These are phyloP conservation scores for Podochytrium sp. DNA, from an alignment of 192 early-diverging fungal species.

Conservation along the genomic window DNA sequence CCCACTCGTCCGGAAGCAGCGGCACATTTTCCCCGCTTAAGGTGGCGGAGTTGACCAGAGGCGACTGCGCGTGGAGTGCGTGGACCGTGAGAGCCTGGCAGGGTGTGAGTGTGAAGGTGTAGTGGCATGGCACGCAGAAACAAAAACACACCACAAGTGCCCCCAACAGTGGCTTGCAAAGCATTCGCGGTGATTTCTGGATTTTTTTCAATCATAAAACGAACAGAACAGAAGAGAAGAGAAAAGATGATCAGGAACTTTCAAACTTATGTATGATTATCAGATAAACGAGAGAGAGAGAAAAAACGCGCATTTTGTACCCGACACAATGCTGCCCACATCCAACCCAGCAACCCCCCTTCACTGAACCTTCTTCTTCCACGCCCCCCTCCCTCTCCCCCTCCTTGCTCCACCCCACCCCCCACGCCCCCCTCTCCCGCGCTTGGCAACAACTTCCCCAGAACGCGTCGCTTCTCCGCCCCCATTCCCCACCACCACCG, in stretches of 20 bases:
- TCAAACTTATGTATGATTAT: no score
- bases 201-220: not conserved
- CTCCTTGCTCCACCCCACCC: not conserved
- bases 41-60: no score
- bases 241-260: not conserved
- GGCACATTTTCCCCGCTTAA: no score
- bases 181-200: not conserved
- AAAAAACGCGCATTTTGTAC: not conserved
- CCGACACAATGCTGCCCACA: not conserved
- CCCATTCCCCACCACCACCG: not conserved
- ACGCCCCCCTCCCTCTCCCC: not conserved
- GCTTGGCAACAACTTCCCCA: not conserved
- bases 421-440: slow-evolving; percentile 1
- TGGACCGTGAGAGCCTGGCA: no score
- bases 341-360: not conserved
- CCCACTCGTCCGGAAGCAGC: slow-evolving; percentile 9
- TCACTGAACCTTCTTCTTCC: not conserved
- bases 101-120: no score
- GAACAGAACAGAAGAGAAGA: not conserved
- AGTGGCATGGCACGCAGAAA: no score
- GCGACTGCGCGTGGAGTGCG: no score
- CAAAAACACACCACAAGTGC: no score
- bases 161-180: not conserved
- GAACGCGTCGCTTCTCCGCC: not conserved
- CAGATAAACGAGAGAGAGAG: no score